phyloP scores from a whole-genome alignment of 139 green algal species.

The Coccomyxa sp. region DNA sequence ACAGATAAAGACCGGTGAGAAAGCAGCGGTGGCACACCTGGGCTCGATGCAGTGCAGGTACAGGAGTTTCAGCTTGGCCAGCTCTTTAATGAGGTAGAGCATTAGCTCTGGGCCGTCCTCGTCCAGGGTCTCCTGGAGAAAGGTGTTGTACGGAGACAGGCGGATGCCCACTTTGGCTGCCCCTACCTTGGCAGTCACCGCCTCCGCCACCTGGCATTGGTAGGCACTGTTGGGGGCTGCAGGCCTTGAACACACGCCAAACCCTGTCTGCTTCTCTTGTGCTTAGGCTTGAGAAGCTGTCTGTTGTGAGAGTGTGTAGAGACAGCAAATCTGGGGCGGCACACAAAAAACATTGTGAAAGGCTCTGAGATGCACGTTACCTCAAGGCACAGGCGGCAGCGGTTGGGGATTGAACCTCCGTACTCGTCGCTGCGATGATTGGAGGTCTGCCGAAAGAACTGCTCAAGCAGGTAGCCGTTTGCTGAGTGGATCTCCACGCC shows the following conservation, averaged over 20 bases:
- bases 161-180: slow-evolving; percentile 47
- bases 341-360: not conserved
- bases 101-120: slow-evolving; percentile 38
- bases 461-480: slow-evolving; percentile 71
- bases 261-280: not conserved
- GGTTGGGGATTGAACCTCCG: slow-evolving; percentile 59
- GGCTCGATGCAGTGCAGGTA: slow-evolving; percentile 79
- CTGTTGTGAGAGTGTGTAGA: not conserved
- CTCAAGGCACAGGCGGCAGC: slow-evolving; percentile 22
- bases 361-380: not conserved
- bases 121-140: slow-evolving; percentile 20
- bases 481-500: slow-evolving; percentile 73
- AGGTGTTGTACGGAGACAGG: slow-evolving; percentile 59
- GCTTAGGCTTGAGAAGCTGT: not conserved
- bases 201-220: not conserved
- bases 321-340: not conserved
- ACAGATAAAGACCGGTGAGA: slow-evolving; percentile 1
- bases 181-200: not conserved
- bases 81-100: slow-evolving; percentile 60
- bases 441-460: slow-evolving; percentile 54
- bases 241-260: not conserved
- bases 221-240: not conserved
- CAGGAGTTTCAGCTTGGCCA: slow-evolving; percentile 54
- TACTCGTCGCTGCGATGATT: slow-evolving; percentile 71
- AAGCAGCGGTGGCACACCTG: slow-evolving; percentile 5